phyloP scores from a whole-genome alignment of 352 stramenopile genomes.

The Globisporangium iwayamae region DNA sequence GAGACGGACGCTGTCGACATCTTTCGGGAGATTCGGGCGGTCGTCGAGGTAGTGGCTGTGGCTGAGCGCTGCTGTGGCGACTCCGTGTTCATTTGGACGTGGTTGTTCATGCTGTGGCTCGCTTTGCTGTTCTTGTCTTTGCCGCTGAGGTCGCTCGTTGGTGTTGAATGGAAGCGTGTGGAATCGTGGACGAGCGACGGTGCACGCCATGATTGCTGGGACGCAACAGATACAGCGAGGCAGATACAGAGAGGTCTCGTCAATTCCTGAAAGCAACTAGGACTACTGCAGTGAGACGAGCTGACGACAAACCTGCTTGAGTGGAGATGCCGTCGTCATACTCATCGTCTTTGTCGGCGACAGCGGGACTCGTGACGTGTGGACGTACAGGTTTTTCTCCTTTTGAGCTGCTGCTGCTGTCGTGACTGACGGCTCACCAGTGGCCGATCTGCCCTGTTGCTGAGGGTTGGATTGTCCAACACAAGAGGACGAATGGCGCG shows the following conservation, averaged over 20 bases:
- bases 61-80: neutral
- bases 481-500: neutral
- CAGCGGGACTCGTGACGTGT: slow-evolving; percentile 22
- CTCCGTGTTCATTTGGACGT: neutral
- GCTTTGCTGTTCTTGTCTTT: neutral
- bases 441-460: neutral
- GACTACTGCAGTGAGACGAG: neutral
- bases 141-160: neutral
- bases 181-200: slow-evolving; percentile 4
- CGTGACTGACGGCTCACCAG: neutral
- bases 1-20: slow-evolving; percentile 34
- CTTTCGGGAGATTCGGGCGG: slow-evolving; percentile 16
- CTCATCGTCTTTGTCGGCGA: slow-evolving; percentile 34
- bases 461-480: neutral
- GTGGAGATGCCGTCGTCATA: slow-evolving; percentile 36
- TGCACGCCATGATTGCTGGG: slow-evolving; percentile 13
- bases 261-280: neutral
- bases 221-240: too few species aligned
- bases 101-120: neutral
- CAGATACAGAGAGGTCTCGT: too few species aligned
- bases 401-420: neutral
- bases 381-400: slow-evolving; percentile 23
- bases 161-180: neutral
- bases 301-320: slow-evolving; percentile 21
- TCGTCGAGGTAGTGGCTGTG: neutral